These are phyloP conservation scores for Citrus australasica DNA, from an alignment of 345 rosid species.

Conservation along the genomic window DNA sequence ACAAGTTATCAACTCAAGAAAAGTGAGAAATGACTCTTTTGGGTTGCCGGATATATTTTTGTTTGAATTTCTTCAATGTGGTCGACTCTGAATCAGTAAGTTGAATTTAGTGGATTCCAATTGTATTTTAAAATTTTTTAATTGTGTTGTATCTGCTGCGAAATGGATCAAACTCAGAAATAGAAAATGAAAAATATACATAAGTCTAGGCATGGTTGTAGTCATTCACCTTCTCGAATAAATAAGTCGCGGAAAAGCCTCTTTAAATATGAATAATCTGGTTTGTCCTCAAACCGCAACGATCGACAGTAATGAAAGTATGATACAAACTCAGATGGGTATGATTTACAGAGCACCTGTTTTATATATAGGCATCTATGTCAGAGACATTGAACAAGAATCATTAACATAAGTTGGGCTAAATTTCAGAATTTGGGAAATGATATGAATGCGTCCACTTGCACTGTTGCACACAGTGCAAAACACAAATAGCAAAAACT, in stretches of 20 bases:
- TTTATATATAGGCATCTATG: background rate
- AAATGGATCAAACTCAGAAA: background rate
- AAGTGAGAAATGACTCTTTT: background rate
- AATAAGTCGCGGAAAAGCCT: slow-evolving; percentile 81
- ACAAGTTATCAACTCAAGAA: background rate
- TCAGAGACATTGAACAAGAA: slow-evolving; percentile 4
- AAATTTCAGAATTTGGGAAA: slow-evolving; percentile 1
- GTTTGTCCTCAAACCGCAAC: slow-evolving; percentile 75
- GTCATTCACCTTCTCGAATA: slow-evolving; percentile 64
- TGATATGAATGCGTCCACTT: background rate
- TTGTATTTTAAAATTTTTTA: background rate
- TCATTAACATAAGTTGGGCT: background rate
- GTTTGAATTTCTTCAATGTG: background rate
- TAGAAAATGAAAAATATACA: background rate
- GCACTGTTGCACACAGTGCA: background rate
- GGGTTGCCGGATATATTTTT: background rate
- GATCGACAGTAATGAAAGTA: slow-evolving; percentile 81
- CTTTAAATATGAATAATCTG: slow-evolving; percentile 82
- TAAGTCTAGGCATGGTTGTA: background rate
- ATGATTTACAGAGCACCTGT: slow-evolving; percentile 71
- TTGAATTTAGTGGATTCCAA: background rate
- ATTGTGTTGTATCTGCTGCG: background rate
- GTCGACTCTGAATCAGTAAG: background rate
- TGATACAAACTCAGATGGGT: slow-evolving; percentile 66
- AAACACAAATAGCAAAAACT: background rate